Evolutionary conservation across 352 stramenopile species (phyloP).

Genomic region (Phytophthora ohioensis): DNA sequence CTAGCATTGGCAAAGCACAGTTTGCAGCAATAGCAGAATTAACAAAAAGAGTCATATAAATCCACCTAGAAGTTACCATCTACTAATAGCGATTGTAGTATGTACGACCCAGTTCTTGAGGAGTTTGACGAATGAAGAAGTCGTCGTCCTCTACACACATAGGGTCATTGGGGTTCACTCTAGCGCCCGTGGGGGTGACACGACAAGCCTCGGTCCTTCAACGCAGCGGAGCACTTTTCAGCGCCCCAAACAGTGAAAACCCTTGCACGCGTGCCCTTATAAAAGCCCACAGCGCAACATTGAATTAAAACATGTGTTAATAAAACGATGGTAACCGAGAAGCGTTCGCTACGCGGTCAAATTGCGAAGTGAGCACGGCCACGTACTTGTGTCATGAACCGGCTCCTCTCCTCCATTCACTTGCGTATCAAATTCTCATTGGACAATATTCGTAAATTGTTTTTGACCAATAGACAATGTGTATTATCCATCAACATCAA

Average conservation of each 20-base stretch:
- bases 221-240: constrained; percentile 43
- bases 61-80: constrained; percentile 8
- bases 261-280: constrained; percentile 32
- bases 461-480: constrained; percentile 2
- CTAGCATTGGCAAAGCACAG: constrained; percentile 1
- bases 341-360: not conserved
- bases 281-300: constrained; percentile 34
- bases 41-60: not conserved
- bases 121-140: constrained; percentile 57
- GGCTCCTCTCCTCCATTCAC: constrained; percentile 28
- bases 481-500: constrained; percentile 7
- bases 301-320: not conserved
- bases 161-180: constrained; percentile 55
- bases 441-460: not conserved
- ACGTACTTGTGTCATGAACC: not conserved
- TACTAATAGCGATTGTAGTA: constrained; percentile 22
- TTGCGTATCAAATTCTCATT: not conserved
- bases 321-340: not conserved
- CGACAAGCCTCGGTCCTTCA: constrained; percentile 34
- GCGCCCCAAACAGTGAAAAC: constrained; percentile 33
- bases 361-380: constrained; percentile 14
- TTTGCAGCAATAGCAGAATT: not conserved
- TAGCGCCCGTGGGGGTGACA: constrained; percentile 56
- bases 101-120: constrained; percentile 88
- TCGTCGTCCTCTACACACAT: constrained; percentile 88